Conservation (phyloP, 1,284 basidiomycete genomes). For the Cystobasidiaceae sp. region DNA sequence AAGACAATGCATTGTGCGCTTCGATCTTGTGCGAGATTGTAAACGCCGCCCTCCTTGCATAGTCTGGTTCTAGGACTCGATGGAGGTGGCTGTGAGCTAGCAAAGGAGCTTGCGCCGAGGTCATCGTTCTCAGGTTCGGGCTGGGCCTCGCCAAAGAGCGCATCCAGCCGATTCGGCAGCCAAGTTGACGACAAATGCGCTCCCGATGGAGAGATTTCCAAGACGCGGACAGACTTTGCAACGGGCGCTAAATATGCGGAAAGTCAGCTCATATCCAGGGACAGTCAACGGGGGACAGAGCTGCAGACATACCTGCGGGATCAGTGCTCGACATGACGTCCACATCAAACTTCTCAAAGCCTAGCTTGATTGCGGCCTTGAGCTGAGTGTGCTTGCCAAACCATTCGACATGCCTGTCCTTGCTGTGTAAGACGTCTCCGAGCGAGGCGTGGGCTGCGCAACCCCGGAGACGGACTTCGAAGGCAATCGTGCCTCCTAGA, state of each 20-base stretch:
- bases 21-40: conserved; percentile 11
- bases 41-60: neutral
- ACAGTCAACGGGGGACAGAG: too few relatives aligned
- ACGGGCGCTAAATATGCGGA: conserved; percentile 32
- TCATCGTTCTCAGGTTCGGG: neutral
- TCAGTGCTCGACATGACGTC: neutral
- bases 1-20: conserved; percentile 34
- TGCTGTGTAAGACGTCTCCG: neutral
- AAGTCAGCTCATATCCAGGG: too few relatives aligned
- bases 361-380: conserved; percentile 7
- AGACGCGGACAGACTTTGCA: conserved; percentile 13
- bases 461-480: neutral
- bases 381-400: conserved; percentile 29
- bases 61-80: too few relatives aligned
- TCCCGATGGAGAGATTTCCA: conserved; percentile 33
- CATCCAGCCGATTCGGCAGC: conserved; percentile 31
- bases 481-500: too few relatives aligned
- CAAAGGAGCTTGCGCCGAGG: neutral
- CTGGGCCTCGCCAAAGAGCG: neutral
- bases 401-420: conserved; percentile 33
- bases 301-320: too few relatives aligned
- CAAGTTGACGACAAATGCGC: conserved; percentile 36
- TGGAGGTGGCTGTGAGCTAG: neutral
- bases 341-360: conserved; percentile 38
- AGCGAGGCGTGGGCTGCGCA: neutral